A percentile compares a stretch with the other conserved stretches of the same genome.
Conservation (phyloP, 148 eudicot species). For the Polygonum aviculare region DNA sequence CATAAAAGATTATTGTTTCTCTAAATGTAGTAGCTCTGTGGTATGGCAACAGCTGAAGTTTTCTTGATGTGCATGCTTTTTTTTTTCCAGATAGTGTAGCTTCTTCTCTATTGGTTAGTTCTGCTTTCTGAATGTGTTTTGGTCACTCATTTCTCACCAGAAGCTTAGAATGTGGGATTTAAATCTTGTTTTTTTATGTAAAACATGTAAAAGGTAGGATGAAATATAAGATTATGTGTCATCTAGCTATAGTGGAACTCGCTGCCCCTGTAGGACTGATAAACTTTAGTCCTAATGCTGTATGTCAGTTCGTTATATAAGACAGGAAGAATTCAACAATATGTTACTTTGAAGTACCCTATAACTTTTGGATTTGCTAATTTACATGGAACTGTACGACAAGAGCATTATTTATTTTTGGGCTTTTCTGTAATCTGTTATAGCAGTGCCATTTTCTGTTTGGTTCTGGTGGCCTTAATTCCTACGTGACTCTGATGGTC, state of each 20-base stretch:
- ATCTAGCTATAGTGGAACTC: neutral
- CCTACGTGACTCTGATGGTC: neutral
- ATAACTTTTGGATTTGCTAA: neutral
- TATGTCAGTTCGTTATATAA: neutral
- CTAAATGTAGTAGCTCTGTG: neutral
- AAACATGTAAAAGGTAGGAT: neutral
- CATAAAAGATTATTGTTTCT: neutral
- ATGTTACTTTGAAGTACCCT: neutral
- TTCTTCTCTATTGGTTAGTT: neutral
- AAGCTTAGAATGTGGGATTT: neutral
- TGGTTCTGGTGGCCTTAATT: neutral
- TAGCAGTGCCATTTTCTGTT: constrained; percentile 2
- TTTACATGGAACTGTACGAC: neutral
- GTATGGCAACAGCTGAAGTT: neutral
- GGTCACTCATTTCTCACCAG: neutral
- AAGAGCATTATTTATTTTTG: neutral
- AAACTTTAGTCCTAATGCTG: neutral
- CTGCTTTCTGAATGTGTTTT: neutral
- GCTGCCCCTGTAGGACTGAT: neutral
- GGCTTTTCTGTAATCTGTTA: neutral
- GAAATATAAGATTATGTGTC: neutral
- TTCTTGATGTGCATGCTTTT: too few species aligned
- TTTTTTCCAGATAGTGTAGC: neutral
- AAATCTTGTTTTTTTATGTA: neutral
- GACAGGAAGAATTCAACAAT: neutral